These are phyloP conservation scores for Sinapis alba DNA, from an alignment of 441 rosid genomes.

Conservation along the genomic window DNA sequence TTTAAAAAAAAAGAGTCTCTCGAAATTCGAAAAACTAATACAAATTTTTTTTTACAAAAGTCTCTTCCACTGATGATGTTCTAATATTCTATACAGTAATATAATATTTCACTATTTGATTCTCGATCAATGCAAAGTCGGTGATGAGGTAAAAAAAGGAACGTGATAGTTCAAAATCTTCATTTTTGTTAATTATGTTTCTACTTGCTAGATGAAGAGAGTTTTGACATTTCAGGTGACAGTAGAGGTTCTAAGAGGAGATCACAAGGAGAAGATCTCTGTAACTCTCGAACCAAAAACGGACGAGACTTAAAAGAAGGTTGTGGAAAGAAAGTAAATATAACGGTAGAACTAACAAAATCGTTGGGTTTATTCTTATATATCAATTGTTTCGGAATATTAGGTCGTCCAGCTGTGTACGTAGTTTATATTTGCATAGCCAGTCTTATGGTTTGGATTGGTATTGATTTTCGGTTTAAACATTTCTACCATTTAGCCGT, in stretches of 20 bases:
- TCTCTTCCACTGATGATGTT: too few relatives aligned
- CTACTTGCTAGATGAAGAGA: not conserved
- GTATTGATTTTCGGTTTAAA: not conserved
- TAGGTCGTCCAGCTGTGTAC: conserved; percentile 37
- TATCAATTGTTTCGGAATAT: conserved; percentile 32
- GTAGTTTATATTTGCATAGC: conserved; percentile 14
- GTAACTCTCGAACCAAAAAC: conserved; percentile 84
- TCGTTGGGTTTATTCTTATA: conserved; percentile 16
- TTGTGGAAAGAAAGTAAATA: conserved; percentile 28
- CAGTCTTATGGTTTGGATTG: not conserved
- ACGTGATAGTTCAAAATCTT: not conserved
- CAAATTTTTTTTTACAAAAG: too few relatives aligned
- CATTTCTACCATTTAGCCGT: not conserved
- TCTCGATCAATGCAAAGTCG: conserved; percentile 96
- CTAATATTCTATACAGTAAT: too few relatives aligned
- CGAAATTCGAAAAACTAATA: too few relatives aligned
- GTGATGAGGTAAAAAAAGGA: conserved; percentile 63
- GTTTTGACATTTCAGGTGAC: conserved; percentile 53
- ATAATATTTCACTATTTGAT: too few relatives aligned
- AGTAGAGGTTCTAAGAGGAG: conserved; percentile 91
- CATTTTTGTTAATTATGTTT: not conserved
- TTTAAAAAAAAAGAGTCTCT: too few relatives aligned
- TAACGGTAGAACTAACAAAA: not conserved
- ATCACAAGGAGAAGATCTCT: conserved; percentile 90
- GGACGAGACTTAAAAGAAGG: conserved; percentile 58